A percentile compares a stretch with the other conserved stretches of the same genome.
These are phyloP conservation scores for Magnaporthiopsis rhizophila DNA, from an alignment of 2,329 filamentous ascomycete genomes.

Conservation along the genomic window DNA sequence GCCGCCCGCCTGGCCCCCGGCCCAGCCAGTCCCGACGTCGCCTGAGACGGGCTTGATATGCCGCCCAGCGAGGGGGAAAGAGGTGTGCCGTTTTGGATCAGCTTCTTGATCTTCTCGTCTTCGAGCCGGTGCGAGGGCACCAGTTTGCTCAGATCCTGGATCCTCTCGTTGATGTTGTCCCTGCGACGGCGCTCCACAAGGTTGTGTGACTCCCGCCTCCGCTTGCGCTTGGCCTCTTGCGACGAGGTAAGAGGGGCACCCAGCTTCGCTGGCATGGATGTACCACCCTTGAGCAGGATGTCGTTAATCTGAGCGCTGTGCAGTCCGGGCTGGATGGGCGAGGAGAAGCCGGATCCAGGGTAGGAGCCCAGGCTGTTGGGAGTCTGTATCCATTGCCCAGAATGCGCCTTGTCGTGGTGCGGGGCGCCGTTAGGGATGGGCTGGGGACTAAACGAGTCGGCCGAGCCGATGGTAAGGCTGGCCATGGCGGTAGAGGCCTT, in stretches of 20 bases:
- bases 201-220: constrained; percentile 90
- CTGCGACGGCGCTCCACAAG: constrained; percentile 87
- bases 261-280: constrained; percentile 85
- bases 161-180: constrained; percentile 98
- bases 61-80: constrained; percentile 75
- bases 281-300: constrained; percentile 78
- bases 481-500: constrained; percentile 68
- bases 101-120: constrained; percentile 93
- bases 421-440: constrained; percentile 64
- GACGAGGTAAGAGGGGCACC: constrained; percentile 51
- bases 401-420: constrained; percentile 71
- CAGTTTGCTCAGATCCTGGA: constrained; percentile 89
- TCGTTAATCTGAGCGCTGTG: constrained; percentile 76
- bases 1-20: constrained; percentile 75
- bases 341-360: constrained; percentile 81
- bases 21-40: constrained; percentile 81
- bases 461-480: constrained; percentile 57
- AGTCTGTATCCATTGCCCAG: constrained; percentile 85
- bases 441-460: constrained; percentile 68
- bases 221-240: constrained; percentile 88
- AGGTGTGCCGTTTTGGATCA: constrained; percentile 85
- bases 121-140: constrained; percentile 89
- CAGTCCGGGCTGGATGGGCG: constrained; percentile 62
- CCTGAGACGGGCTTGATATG: constrained; percentile 59
- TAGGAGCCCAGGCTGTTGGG: constrained; percentile 79